A percentile compares a stretch with the other conserved stretches of the same genome.
phyloP scores from a whole-genome alignment of 495 filamentous ascomycete genomes.

The Tuber borchii region DNA sequence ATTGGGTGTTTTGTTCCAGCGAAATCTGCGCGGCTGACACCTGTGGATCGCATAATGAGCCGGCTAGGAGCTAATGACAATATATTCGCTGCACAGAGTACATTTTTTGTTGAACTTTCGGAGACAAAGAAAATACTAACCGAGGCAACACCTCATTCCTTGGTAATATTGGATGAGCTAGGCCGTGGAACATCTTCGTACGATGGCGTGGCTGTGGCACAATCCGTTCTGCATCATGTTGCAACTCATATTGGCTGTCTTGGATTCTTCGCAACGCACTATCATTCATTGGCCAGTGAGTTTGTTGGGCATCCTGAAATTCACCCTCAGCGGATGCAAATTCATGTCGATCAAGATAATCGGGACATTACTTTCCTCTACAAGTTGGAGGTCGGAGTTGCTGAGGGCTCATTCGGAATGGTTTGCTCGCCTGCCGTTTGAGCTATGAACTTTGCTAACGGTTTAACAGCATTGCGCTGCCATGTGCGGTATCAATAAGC shows the following conservation, averaged over 20 bases:
- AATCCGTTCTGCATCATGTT: conserved; percentile 91
- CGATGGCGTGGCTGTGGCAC: conserved; percentile 92
- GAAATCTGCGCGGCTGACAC: conserved; percentile 74
- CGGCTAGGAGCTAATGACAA: conserved; percentile 97
- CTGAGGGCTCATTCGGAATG: conserved; percentile 98
- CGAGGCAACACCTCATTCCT: conserved; percentile 86
- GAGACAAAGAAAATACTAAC: conserved; percentile 98
- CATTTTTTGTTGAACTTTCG: conserved; percentile 95
- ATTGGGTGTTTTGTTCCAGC: conserved; percentile 91
- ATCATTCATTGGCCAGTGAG: conserved; percentile 86
- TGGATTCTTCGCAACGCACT: conserved; percentile 98
- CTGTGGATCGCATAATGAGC: conserved; percentile 96
- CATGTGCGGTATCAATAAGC: conserved; percentile 88
- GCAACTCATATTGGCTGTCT: conserved; percentile 87
- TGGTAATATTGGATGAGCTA: conserved; percentile 96
- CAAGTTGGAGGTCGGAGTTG: conserved; percentile 88
- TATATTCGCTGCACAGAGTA: conserved; percentile 95
- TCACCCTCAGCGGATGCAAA: conserved; percentile 77
- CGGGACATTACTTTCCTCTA: conserved; percentile 88
- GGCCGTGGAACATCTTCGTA: conserved; percentile 90
- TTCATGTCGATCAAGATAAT: conserved; percentile 80
- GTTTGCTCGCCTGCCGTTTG: conserved; percentile 14
- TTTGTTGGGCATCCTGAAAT: conserved; percentile 87
- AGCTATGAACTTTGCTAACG: neutral
- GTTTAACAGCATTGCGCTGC: conserved; percentile 67